These are phyloP conservation scores for Fraxinus albicans DNA, from an alignment of 305 asterid genomes.

Conservation along the genomic window DNA sequence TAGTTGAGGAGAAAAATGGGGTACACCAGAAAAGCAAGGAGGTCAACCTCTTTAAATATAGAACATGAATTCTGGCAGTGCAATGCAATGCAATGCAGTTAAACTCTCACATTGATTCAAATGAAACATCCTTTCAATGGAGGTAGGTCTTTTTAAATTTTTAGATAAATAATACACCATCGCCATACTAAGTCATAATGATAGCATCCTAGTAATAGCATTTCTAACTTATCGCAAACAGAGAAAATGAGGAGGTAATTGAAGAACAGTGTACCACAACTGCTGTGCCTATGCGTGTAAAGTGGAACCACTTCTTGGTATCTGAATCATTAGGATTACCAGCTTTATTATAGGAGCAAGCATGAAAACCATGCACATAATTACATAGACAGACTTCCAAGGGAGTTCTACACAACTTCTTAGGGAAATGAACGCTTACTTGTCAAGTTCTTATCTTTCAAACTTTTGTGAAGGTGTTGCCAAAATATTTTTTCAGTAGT, in stretches of 20 bases:
- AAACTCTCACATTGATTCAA: background rate
- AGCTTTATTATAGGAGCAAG: background rate
- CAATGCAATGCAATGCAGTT: background rate
- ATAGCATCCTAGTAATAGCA: background rate
- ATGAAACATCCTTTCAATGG: background rate
- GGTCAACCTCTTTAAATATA: background rate
- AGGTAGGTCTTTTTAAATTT: background rate
- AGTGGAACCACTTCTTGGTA: background rate
- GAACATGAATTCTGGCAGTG: background rate
- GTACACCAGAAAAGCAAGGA: background rate
- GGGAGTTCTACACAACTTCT: background rate
- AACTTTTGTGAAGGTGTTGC: background rate
- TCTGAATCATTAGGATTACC: background rate
- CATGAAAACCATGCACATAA: background rate
- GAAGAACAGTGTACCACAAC: background rate
- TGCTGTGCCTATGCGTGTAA: background rate
- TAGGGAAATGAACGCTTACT: background rate
- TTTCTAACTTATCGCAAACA: background rate
- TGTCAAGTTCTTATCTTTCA: background rate
- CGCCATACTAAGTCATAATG: background rate
- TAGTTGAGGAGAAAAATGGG: background rate
- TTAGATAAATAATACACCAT: background rate
- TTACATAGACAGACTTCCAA: background rate
- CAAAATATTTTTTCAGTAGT: background rate
- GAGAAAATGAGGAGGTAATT: background rate